Percentiles rank a stretch among this genome's conserved stretches.
phyloP scores from a whole-genome alignment of 1,284 basidiomycete genomes.

The Apiotrichum gamsii region DNA sequence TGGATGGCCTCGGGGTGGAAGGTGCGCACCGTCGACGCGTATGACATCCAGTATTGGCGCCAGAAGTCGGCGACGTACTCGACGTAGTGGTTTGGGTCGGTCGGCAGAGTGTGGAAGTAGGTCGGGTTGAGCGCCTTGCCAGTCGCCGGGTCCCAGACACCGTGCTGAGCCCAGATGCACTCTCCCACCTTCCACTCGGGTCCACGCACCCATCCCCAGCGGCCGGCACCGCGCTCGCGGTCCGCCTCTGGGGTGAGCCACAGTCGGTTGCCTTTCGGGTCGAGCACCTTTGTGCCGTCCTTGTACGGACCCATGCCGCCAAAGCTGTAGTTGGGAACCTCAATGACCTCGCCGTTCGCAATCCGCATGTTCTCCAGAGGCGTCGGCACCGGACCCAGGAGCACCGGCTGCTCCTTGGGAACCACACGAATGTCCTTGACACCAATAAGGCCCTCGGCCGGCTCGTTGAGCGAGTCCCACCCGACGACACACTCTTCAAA shows the following conservation, averaged over 20 bases:
- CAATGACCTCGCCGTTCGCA: slow-evolving; percentile 79
- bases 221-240: slow-evolving; percentile 46
- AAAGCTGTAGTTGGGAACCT: slow-evolving; percentile 80
- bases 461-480: slow-evolving; percentile 96
- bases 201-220: slow-evolving; percentile 77
- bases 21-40: slow-evolving; percentile 59
- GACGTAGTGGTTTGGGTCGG: slow-evolving; percentile 31
- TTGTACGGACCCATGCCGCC: slow-evolving; percentile 70
- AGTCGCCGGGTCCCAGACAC: slow-evolving; percentile 75
- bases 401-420: slow-evolving; percentile 63
- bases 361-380: slow-evolving; percentile 76
- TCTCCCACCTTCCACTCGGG: slow-evolving; percentile 71
- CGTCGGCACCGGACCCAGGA: slow-evolving; percentile 80
- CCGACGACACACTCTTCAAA: slow-evolving; percentile 84
- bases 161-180: slow-evolving; percentile 89
- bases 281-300: slow-evolving; percentile 67
- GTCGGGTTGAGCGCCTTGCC: slow-evolving; percentile 64
- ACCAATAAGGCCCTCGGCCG: slow-evolving; percentile 78
- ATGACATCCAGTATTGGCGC: slow-evolving; percentile 67
- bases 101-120: slow-evolving; percentile 63
- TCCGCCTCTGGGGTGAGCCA: slow-evolving; percentile 59
- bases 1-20: slow-evolving; percentile 79
- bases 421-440: slow-evolving; percentile 64
- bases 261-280: slow-evolving; percentile 69
- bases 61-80: slow-evolving; percentile 75